Conservation (phyloP, 2,329 filamentous ascomycete species). For the Diplodia corticola region DNA sequence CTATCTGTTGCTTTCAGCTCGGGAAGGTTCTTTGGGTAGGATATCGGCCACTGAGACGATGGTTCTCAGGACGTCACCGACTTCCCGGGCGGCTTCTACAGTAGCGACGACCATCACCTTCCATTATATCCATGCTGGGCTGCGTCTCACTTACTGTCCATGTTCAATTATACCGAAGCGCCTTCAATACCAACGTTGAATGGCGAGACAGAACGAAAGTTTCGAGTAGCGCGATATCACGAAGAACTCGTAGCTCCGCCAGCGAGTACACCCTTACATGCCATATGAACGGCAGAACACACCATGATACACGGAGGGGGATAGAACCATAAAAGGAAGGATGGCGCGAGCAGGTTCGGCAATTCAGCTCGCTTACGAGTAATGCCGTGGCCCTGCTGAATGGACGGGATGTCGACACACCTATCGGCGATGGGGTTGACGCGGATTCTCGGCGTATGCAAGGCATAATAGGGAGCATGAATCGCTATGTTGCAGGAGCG, state of each 20-base stretch:
- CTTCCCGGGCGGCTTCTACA: background rate
- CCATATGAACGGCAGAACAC: background rate
- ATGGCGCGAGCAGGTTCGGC: background rate
- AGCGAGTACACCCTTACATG: background rate
- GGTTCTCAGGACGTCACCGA: background rate
- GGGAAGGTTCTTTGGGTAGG: background rate
- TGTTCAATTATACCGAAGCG: background rate
- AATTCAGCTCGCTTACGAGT: background rate
- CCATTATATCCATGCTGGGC: background rate
- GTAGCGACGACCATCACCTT: too few relatives aligned
- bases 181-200: background rate
- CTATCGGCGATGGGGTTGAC: background rate
- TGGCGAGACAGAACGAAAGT: background rate
- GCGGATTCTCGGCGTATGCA: background rate
- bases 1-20: too few relatives aligned
- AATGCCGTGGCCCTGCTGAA: background rate
- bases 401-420: background rate
- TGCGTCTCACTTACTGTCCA: background rate
- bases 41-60: background rate
- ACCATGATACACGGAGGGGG: background rate
- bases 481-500: background rate
- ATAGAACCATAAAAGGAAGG: background rate
- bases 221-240: background rate
- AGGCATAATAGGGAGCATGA: background rate
- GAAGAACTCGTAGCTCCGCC: background rate